Percentiles rank a stretch among this genome's conserved stretches.
Conservation (phyloP, 2,329 filamentous ascomycete species). For the Talaromyces islandicus region DNA sequence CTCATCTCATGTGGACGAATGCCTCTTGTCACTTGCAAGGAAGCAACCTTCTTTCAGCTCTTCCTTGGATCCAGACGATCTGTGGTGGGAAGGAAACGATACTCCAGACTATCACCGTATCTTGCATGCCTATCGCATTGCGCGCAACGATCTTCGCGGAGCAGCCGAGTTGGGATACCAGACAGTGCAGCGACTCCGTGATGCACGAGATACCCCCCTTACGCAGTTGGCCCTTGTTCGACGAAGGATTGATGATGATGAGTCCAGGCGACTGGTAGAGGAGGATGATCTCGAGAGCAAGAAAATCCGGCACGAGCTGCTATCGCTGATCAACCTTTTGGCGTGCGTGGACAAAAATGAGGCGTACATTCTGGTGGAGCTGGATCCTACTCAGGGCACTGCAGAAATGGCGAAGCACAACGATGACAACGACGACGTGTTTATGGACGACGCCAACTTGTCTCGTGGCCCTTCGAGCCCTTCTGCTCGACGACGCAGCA, state of each 20-base stretch:
- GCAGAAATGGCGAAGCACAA: conserved; percentile 42
- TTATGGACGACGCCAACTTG: conserved; percentile 31
- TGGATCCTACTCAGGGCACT: conserved; percentile 21
- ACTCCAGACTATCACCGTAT: conserved; percentile 75
- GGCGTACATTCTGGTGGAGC: conserved; percentile 62
- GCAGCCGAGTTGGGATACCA: conserved; percentile 55
- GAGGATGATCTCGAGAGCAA: conserved; percentile 46
- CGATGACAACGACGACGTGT: conserved; percentile 30
- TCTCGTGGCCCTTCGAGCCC: conserved; percentile 11
- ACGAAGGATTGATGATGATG: conserved; percentile 25
- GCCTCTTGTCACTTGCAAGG: conserved; percentile 66
- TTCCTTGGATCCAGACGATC: conserved; percentile 31
- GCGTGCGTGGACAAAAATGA: conserved; percentile 78
- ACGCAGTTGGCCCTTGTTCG: conserved; percentile 31
- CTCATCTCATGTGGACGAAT: conserved; percentile 70
- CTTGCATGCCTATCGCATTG: conserved; percentile 84
- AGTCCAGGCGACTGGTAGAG: conserved; percentile 23
- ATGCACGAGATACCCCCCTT: conserved; percentile 27
- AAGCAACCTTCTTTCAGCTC: conserved; percentile 58
- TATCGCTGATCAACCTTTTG: conserved; percentile 89
- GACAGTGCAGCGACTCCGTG: conserved; percentile 47
- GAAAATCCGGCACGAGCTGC: conserved; percentile 61
- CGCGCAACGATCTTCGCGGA: conserved; percentile 79
- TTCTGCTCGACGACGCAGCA: conserved; percentile 5
- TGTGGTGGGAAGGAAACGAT: conserved; percentile 22